Conservation (phyloP, 495 filamentous ascomycete genomes). For the Penicillium longicatenatum region DNA sequence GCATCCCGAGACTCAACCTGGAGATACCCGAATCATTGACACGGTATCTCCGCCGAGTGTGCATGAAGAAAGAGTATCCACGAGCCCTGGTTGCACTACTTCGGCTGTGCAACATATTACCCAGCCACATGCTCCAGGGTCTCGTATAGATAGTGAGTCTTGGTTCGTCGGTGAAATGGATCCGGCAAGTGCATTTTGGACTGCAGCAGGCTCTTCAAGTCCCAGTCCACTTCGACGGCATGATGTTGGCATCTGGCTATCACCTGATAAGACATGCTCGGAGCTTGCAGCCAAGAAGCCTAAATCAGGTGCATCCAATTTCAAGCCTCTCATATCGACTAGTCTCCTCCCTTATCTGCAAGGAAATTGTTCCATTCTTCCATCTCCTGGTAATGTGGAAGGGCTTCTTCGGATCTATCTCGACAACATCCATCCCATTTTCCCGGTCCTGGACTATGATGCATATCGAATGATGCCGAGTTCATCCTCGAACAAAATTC, state of each 20-base stretch:
- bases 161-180: conserved; percentile 10
- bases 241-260: conserved; percentile 10
- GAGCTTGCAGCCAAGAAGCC: conserved; percentile 6
- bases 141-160: conserved; percentile 6
- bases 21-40: not conserved
- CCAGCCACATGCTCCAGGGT: not conserved
- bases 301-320: not conserved
- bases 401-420: conserved; percentile 6
- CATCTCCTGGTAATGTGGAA: conserved; percentile 1
- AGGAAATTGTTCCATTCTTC: not conserved
- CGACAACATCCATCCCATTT: conserved; percentile 5
- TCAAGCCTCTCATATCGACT: conserved; percentile 3
- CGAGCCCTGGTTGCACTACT: not conserved
- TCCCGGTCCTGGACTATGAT: conserved; percentile 3
- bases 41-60: not conserved
- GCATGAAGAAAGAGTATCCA: not conserved
- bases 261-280: conserved; percentile 1
- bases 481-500: not conserved
- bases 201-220: conserved; percentile 1
- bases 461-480: not conserved
- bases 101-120: not conserved
- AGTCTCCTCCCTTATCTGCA: not conserved
- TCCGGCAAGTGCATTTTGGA: conserved; percentile 5
- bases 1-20: not conserved
- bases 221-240: conserved; percentile 1